Percentiles rank a stretch among this genome's conserved stretches.
phyloP scores from a whole-genome alignment of 1,284 basidiomycete genomes.

The Earliella scabrosa region DNA sequence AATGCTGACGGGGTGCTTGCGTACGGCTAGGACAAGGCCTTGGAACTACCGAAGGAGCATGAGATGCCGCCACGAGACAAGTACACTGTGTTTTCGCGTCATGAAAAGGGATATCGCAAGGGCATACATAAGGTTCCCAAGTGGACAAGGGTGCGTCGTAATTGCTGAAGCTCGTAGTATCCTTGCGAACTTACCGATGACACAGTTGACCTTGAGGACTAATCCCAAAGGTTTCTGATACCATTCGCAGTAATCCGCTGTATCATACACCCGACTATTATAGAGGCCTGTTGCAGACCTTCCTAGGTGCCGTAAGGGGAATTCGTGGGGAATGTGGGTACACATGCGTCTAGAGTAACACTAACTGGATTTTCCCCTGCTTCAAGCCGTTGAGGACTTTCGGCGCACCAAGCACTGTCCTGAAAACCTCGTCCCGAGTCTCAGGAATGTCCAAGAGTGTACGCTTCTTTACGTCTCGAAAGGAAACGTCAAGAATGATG shows the following conservation, averaged over 20 bases:
- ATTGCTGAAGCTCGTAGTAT: conserved; percentile 8
- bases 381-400: conserved; percentile 64
- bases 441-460: conserved; percentile 81
- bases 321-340: conserved; percentile 16
- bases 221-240: conserved; percentile 90
- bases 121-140: conserved; percentile 96
- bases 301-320: conserved; percentile 17
- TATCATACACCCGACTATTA: conserved; percentile 28
- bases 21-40: conserved; percentile 56
- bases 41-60: conserved; percentile 85
- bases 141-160: conserved; percentile 80
- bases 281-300: conserved; percentile 25
- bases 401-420: conserved; percentile 65
- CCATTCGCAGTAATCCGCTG: conserved; percentile 25
- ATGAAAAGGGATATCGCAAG: conserved; percentile 82
- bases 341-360: conserved; percentile 60
- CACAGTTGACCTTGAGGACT: conserved; percentile 77
- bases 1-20: neutral
- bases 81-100: conserved; percentile 89
- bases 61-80: conserved; percentile 92
- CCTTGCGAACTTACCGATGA: conserved; percentile 9
- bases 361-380: conserved; percentile 75
- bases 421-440: conserved; percentile 81
- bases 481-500: conserved; percentile 76
- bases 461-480: conserved; percentile 75